These are phyloP conservation scores for Arabidopsis suecica DNA, from an alignment of 345 rosid species.

Conservation along the genomic window DNA sequence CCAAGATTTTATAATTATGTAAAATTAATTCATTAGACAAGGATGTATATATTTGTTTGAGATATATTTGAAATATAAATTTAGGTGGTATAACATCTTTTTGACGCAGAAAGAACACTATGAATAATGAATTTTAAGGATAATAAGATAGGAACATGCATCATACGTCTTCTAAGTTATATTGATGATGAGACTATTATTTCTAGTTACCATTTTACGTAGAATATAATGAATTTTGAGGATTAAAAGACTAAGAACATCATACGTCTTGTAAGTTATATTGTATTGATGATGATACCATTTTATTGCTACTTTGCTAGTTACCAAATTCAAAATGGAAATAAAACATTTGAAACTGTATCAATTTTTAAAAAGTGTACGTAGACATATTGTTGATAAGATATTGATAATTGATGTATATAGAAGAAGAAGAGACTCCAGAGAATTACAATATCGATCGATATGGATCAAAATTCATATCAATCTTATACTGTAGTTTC, in stretches of 20 bases:
- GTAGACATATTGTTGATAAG: background rate
- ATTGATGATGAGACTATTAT: background rate
- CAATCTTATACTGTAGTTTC: background rate
- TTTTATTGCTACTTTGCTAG: background rate
- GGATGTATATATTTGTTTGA: background rate
- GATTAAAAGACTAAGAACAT: conserved; percentile 3
- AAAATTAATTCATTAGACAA: background rate
- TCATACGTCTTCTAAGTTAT: background rate
- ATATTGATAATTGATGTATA: background rate
- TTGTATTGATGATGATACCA: background rate
- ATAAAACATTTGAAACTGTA: background rate
- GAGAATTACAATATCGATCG: background rate
- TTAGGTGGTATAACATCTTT: background rate
- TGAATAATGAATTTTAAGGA: background rate
- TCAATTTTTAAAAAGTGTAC: background rate
- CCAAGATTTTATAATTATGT: conserved; percentile 7
- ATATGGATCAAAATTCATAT: conserved; percentile 10
- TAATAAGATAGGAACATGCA: background rate
- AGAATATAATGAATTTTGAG: background rate
- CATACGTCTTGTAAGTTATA: background rate
- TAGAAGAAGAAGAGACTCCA: background rate
- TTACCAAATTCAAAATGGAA: background rate
- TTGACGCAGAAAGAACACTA: background rate
- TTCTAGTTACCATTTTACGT: background rate
- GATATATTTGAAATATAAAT: background rate